Evolutionary conservation across 2,329 filamentous ascomycete genomes (phyloP).

Genomic region (Cladosporium sphaerospermum): DNA sequence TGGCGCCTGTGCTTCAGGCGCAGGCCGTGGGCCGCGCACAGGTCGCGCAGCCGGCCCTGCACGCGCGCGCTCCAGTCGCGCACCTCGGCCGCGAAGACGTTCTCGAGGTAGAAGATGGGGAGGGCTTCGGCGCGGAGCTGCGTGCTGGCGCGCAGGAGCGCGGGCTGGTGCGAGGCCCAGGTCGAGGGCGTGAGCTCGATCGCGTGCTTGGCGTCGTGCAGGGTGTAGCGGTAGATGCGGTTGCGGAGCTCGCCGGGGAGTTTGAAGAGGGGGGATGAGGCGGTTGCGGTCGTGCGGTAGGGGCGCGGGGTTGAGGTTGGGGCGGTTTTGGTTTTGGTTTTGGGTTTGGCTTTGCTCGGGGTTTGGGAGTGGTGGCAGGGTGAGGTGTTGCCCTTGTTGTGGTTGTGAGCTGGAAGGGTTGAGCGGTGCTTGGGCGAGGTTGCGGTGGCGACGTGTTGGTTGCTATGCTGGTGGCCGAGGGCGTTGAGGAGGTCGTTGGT

Average conservation of each 20-base stretch:
- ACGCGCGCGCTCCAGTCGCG: not conserved
- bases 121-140: not conserved
- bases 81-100: not conserved
- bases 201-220: not conserved
- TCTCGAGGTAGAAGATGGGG: constrained; percentile 4
- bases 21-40: not conserved
- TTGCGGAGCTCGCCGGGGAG: constrained; percentile 5
- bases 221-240: constrained; percentile 6
- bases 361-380: too few species aligned
- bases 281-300: not conserved
- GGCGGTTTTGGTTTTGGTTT: too few species aligned
- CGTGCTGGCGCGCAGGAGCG: not conserved
- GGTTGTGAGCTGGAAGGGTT: too few species aligned
- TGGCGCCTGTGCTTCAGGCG: not conserved
- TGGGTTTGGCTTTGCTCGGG: too few species aligned
- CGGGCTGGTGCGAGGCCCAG: constrained; percentile 1
- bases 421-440: too few species aligned
- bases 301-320: too few species aligned
- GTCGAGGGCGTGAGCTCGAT: not conserved
- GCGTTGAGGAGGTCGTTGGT: too few species aligned
- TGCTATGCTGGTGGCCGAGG: too few species aligned
- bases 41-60: not conserved
- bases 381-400: too few species aligned
- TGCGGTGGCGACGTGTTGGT: too few species aligned
- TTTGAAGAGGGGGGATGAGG: not conserved